phyloP scores from a whole-genome alignment of 1,139 yeast genomes.

The Scheffersomyces titani region DNA sequence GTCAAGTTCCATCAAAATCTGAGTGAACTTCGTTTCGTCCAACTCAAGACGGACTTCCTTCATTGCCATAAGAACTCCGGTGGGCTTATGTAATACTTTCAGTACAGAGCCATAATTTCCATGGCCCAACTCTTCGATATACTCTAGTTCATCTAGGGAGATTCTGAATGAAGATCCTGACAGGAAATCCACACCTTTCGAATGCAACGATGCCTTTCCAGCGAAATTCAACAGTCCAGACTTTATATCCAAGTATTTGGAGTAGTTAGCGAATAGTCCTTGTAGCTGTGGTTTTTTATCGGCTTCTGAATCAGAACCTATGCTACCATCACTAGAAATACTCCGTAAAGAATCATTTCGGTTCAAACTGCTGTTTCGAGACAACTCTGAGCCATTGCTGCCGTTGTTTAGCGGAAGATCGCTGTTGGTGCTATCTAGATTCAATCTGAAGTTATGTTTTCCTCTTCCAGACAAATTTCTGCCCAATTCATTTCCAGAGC shows the following conservation, averaged over 20 bases:
- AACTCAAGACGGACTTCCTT: slow-evolving; percentile 91
- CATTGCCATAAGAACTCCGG: slow-evolving; percentile 93
- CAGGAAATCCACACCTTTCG: slow-evolving; percentile 88
- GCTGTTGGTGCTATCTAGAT: slow-evolving; percentile 22
- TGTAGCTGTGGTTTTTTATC: slow-evolving; percentile 32
- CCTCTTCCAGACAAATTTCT: slow-evolving; percentile 39
- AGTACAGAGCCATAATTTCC: slow-evolving; percentile 97
- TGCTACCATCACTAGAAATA: slow-evolving; percentile 3
- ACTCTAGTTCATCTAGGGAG: slow-evolving; percentile 82
- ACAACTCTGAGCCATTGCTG: not conserved
- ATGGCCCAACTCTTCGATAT: slow-evolving; percentile 83
- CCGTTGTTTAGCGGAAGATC: slow-evolving; percentile 12
- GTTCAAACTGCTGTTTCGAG: not conserved
- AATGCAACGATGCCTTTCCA: slow-evolving; percentile 89
- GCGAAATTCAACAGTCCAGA: slow-evolving; percentile 90
- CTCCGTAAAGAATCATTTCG: not conserved
- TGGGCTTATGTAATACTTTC: slow-evolving; percentile 91
- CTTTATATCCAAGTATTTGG: slow-evolving; percentile 85
- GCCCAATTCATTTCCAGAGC: slow-evolving; percentile 36
- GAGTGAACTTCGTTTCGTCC: slow-evolving; percentile 89
- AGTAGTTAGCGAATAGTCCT: slow-evolving; percentile 75
- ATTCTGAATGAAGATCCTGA: slow-evolving; percentile 87
- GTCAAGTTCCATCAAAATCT: slow-evolving; percentile 93
- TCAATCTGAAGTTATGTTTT: slow-evolving; percentile 42
- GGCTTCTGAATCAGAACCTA: slow-evolving; percentile 1